Conservation (phyloP, 2,329 filamentous ascomycete species). For the Phyllosticta citrichinensis region DNA sequence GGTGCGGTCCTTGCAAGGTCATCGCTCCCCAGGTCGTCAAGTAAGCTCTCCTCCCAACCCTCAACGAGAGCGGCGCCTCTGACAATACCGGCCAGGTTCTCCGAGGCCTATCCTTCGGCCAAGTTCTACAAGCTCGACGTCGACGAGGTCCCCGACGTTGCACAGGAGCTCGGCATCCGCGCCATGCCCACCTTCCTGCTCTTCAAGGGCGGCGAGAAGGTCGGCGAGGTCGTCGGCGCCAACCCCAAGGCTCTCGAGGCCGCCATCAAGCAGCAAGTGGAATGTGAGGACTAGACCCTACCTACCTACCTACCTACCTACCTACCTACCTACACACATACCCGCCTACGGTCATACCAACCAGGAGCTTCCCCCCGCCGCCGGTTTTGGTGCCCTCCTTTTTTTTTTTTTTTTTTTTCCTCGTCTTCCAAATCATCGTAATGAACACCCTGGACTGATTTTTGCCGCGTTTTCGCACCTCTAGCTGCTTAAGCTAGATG, state of each 20-base stretch:
- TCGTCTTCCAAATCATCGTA: not conserved
- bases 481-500: not conserved
- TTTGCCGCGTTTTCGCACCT: not conserved
- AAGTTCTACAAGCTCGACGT: slow-evolving; percentile 89
- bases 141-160: slow-evolving; percentile 66
- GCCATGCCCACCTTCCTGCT: slow-evolving; percentile 90
- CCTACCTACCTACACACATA: not conserved
- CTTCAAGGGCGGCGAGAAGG: slow-evolving; percentile 70
- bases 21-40: slow-evolving; percentile 68
- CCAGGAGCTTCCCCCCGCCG: not conserved
- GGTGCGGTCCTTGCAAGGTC: slow-evolving; percentile 93
- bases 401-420: too few relatives aligned
- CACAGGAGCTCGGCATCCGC: slow-evolving; percentile 66
- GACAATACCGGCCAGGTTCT: slow-evolving; percentile 38
- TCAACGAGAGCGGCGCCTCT: not conserved
- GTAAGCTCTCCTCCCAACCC: slow-evolving; percentile 33
- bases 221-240: slow-evolving; percentile 67
- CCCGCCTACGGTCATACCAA: not conserved
- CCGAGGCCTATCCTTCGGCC: slow-evolving; percentile 48
- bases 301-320: too few relatives aligned
- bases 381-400: not conserved
- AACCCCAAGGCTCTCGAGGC: slow-evolving; percentile 59
- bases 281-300: slow-evolving; percentile 12
- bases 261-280: slow-evolving; percentile 34
- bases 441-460: not conserved